Base-by-base conservation (phyloP, 2,329 filamentous ascomycete genomes). In the Curvularia sp. region DNA sequence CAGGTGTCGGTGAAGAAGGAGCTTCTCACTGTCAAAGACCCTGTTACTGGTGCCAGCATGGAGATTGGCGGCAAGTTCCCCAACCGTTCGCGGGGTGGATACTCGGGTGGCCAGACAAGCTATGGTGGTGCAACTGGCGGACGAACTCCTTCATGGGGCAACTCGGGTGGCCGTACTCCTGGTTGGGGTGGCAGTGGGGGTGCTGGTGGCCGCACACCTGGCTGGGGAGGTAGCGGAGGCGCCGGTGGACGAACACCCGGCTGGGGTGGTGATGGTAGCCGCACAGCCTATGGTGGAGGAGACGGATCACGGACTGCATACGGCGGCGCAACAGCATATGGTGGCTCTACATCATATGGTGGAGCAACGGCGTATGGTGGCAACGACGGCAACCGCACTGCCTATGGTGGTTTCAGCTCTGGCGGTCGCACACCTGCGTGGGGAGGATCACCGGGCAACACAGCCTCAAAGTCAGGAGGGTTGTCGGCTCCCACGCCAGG, bases 1-100 rank as follows among this genome's bases (percentile, higher is more conserved):
- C 90, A 91, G 15, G 87, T 98, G 61, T 93, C 89, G 7, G 87
- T 98, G 35, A 86, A 88, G 20, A 96, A 96, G 74, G 88, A 90
- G 10, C 86, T 89, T 57, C 81, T 99, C n/a, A 86, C 86, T 24
- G 90, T 96, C 79, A 93, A 94, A 77, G 94, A 99, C 62, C 82
- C 85, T 62, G 79, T 89, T 55, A 94, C 90, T 4, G 93, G 93
- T 46, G 86, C 88, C 55, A 85, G 85, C n/a, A 89, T 96, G 61
- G 89, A 93, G 65, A 87, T 83, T 47, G 68, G 68, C 26, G 68
- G 70, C 51, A 75, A 68, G 48, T 77, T 76, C 58, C 69, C 73
- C 7, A 73, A 74, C 60, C 71, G 74, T 44, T 69, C 73, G 8
- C 73, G 74, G 56, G 78, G 77, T 48, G 71, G 71, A 15, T 83